These are phyloP conservation scores for Candida incommunis DNA, from an alignment of 805 yeast species.

Conservation along the genomic window DNA sequence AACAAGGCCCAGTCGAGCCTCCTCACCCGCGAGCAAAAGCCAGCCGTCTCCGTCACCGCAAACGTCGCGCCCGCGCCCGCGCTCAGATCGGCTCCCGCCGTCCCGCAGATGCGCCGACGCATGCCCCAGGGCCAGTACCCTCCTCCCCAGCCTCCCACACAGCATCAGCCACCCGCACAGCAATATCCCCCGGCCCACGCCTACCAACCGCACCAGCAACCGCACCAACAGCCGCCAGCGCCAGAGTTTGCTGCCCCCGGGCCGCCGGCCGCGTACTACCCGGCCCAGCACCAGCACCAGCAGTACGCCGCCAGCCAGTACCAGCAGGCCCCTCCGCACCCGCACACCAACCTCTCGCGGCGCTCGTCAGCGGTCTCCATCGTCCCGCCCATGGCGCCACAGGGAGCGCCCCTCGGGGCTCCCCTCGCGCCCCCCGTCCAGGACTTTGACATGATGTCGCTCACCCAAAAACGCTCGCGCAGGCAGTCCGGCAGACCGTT, in stretches of 20 bases:
- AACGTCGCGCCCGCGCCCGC: background rate
- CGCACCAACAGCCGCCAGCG: background rate
- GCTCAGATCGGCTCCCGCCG: background rate
- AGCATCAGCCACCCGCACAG: background rate
- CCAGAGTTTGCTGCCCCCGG: slow-evolving; percentile 2
- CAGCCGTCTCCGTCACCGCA: background rate
- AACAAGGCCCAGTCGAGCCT: no score
- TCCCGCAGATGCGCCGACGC: background rate
- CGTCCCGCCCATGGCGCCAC: no score
- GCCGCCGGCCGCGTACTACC: slow-evolving; percentile 3
- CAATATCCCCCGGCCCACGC: background rate
- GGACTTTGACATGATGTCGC: slow-evolving; percentile 15
- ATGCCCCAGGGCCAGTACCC: background rate
- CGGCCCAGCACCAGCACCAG: slow-evolving; percentile 6
- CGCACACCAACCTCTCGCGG: slow-evolving; percentile 7
- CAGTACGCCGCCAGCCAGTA: background rate
- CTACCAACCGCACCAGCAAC: background rate
- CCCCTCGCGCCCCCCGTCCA: slow-evolving; percentile 5
- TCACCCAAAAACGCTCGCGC: slow-evolving; percentile 4
- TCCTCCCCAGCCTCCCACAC: background rate
- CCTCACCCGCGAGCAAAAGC: no score
- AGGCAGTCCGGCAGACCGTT: background rate
- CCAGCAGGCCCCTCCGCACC: slow-evolving; percentile 4
- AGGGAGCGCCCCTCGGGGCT: background rate
- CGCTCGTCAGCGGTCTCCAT: background rate